Evolutionary conservation across 768 basidiomycete genomes (phyloP), one percentile per base, ranked within the genome.

Genomic region (Myochromella boudieri): DNA sequence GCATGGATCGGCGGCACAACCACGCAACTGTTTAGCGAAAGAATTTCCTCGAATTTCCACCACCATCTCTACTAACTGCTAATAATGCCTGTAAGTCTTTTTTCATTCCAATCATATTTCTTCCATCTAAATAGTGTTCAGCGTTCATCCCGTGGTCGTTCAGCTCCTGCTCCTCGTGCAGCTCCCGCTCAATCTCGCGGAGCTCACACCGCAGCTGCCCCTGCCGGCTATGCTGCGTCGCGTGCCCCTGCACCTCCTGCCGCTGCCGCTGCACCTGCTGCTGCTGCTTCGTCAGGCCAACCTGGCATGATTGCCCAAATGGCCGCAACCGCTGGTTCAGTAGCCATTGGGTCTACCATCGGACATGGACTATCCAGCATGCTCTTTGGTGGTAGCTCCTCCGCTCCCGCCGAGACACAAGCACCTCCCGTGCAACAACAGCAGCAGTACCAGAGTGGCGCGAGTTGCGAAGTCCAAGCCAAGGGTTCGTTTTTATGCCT

Each of bases 261-360:
- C 10, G 64, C 70, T 5, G 68, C 71, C 14, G 58, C 71, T 2
- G 66, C 70, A n/a, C 56, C 74, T 24, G 66, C 80, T 42, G 56
- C 76, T 26, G 66, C 70, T 28, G 71, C 73, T 36, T 64, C 49
- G 6, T 50, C 76, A 1, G 60, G 73, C 49, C 71, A 77, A 51
- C 90, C 91, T 1, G 90, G 91, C 11, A 72, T 93, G 77, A 45
- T 93, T 14, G 76, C 81, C 0, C 86, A 89, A 60, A 92, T 93
- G 88, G 91, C 91, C 44, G 87, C 89, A 4, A 91, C 92, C 5
- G 92, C 91, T 21, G 92, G 91, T 51, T 89, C 88, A 47, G 91
- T 95, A 40, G 93, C 91, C 4, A 72, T 91, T 39, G 93, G 92
- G 20, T 92, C 89, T 6, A 85, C 84, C 46, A 80, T 95, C 53